Conservation (phyloP, 805 yeast species). For the Metschnikowia lunata region DNA sequence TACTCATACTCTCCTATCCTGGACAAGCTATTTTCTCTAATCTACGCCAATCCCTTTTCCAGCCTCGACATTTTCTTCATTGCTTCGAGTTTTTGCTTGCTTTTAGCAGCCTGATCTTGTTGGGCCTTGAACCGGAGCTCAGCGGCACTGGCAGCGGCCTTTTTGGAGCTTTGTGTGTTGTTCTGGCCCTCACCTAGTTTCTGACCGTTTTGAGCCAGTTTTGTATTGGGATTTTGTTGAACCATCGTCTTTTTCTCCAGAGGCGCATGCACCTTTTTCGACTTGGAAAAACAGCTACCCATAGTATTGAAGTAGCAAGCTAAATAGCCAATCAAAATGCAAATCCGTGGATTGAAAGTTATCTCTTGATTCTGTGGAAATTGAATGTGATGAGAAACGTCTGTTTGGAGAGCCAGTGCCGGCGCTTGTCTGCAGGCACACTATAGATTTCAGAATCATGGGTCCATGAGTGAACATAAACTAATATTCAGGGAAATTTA, state of each 20-base stretch:
- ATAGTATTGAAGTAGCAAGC: constrained; percentile 1
- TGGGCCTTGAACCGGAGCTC: constrained; percentile 29
- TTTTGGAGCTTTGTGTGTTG: constrained; percentile 13
- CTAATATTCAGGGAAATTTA: too few species aligned
- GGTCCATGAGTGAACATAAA: too few species aligned
- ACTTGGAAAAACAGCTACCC: constrained; percentile 19
- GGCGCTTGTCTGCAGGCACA: too few species aligned
- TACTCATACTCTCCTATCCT: too few species aligned
- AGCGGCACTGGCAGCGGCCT: constrained; percentile 40
- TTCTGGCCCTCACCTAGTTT: constrained; percentile 14
- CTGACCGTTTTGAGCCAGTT: constrained; percentile 11
- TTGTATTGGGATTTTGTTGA: background rate
- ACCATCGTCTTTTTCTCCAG: background rate
- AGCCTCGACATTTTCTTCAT: constrained; percentile 27
- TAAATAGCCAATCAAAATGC: too few species aligned
- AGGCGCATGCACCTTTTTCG: constrained; percentile 1
- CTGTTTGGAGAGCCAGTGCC: too few species aligned
- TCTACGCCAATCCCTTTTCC: constrained; percentile 29
- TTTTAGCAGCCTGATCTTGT: constrained; percentile 24
- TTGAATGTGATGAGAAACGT: too few species aligned
- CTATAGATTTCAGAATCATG: too few species aligned
- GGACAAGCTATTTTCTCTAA: too few species aligned
- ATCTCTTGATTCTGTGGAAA: too few species aligned
- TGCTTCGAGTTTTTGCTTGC: constrained; percentile 28
- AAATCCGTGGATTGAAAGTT: too few species aligned